Conservation (phyloP, 1,284 basidiomycete species). For the Porogramme epimiltina region DNA sequence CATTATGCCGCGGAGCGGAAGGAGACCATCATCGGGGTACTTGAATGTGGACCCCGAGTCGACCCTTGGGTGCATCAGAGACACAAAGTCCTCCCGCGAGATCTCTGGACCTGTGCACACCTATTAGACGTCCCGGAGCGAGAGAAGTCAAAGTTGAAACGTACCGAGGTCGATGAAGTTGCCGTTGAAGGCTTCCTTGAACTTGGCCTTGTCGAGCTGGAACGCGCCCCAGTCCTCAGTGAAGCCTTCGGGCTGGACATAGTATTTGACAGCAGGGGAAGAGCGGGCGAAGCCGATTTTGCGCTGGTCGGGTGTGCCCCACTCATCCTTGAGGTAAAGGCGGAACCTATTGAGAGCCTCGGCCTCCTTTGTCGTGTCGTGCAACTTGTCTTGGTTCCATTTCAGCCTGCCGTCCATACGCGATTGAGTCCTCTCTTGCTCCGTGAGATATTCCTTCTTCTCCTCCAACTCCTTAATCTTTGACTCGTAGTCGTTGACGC, state of each 20-base stretch:
- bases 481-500: too few species aligned
- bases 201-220: slow-evolving; percentile 19
- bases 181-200: slow-evolving; percentile 18
- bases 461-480: too few species aligned
- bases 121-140: slow-evolving; percentile 12
- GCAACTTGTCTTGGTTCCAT: too few species aligned
- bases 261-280: slow-evolving; percentile 28
- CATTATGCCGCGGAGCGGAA: slow-evolving; percentile 28
- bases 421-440: too few species aligned
- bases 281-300: slow-evolving; percentile 33
- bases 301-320: slow-evolving; percentile 8
- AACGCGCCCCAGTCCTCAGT: slow-evolving; percentile 23
- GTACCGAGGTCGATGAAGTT: slow-evolving; percentile 25
- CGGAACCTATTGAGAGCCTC: slow-evolving; percentile 15
- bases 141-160: slow-evolving; percentile 26
- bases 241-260: slow-evolving; percentile 13
- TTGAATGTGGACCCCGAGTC: slow-evolving; percentile 28
- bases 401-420: too few species aligned
- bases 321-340: slow-evolving; percentile 11
- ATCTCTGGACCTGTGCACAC: background rate
- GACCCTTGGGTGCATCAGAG: slow-evolving; percentile 27
- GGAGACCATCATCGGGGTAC: slow-evolving; percentile 36
- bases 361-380: slow-evolving; percentile 12
- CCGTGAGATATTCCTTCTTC: too few species aligned
- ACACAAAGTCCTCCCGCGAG: slow-evolving; percentile 32